Evolutionary conservation across 768 basidiomycete species (phyloP), one percentile per base, ranked within the genome.

Genomic region (Mycena rebaudengoi): DNA sequence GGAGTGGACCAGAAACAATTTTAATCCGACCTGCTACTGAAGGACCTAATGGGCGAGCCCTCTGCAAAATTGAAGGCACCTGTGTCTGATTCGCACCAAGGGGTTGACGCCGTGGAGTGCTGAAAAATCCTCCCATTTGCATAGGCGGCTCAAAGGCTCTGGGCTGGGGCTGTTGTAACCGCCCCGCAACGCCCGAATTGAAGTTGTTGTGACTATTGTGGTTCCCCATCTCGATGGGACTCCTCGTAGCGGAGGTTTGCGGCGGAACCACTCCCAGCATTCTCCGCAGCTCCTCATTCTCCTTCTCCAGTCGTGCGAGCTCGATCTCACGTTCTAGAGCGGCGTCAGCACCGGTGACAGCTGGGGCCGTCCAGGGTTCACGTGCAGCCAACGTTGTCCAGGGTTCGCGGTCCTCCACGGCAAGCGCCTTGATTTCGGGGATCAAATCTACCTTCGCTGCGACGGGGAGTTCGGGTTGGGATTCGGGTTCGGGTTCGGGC

Each of bases 251-350:
- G 16, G 28, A 28, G 14, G 32, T 29, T 29, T 74, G 75, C 16
- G 71, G 70, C 8, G 80, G 76, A 23, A 77, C 63, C 18, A 89
- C 75, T 1, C 86, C 88, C 63, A 94, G 74, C 81, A 99, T 79
- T 60, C 87, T 82, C 69, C 91, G 83, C 65, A 99, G 78, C 66
- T 92, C 85, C 53, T 86, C 85, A 73, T 99, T 99, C 81, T 99
- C 97, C 67, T 83, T 86, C 77, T 96, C 90, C 39, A 99, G 80
- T 51, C 95, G 83, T 30, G 88, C 86, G 3, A 99, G 86, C 78
- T 99, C 97, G 71, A 89, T 90, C 74, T 99, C 98, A 63, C 96
- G 83, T 70, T 96, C 94, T 65, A 99, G 75, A 1, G 93, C 89
- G 81, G 89, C 86, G 63, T 97, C 94, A n/a, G 85, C 81, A 2